Conservation (phyloP, 805 yeast species). For the Lipomyces lipofer region DNA sequence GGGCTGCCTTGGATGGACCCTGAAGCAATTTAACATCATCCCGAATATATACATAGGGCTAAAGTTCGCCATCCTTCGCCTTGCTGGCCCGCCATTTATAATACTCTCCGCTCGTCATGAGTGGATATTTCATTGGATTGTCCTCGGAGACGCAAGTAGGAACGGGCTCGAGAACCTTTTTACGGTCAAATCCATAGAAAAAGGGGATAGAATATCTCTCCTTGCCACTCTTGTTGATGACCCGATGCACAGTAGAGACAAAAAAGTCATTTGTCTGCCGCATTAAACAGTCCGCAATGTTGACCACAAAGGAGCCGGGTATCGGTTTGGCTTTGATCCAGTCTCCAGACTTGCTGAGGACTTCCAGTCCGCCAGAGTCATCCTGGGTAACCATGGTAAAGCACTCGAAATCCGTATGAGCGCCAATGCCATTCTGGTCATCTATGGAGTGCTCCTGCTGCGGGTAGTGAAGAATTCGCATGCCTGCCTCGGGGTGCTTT, state of each 20-base stretch:
- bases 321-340: constrained; percentile 43
- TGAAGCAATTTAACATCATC: too few species aligned
- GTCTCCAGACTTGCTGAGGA: constrained; percentile 40
- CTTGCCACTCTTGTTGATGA: constrained; percentile 38
- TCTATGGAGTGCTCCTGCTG: constrained; percentile 37
- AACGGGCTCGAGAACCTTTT: constrained; percentile 31
- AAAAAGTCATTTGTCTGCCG: constrained; percentile 45
- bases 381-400: constrained; percentile 44
- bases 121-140: constrained; percentile 29
- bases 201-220: constrained; percentile 44
- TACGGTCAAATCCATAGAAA: constrained; percentile 34
- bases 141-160: constrained; percentile 32
- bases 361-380: constrained; percentile 44
- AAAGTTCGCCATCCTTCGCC: constrained; percentile 7
- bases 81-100: constrained; percentile 8
- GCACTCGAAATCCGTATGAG: constrained; percentile 45
- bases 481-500: constrained; percentile 37
- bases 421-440: constrained; percentile 43
- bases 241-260: constrained; percentile 46
- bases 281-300: constrained; percentile 45
- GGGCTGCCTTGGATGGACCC: too few species aligned
- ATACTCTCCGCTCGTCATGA: constrained; percentile 19
- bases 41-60: background rate
- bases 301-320: constrained; percentile 42
- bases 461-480: constrained; percentile 43